Conservation (phyloP, 805 yeast species). For the Wickerhamiella hasegawae region DNA sequence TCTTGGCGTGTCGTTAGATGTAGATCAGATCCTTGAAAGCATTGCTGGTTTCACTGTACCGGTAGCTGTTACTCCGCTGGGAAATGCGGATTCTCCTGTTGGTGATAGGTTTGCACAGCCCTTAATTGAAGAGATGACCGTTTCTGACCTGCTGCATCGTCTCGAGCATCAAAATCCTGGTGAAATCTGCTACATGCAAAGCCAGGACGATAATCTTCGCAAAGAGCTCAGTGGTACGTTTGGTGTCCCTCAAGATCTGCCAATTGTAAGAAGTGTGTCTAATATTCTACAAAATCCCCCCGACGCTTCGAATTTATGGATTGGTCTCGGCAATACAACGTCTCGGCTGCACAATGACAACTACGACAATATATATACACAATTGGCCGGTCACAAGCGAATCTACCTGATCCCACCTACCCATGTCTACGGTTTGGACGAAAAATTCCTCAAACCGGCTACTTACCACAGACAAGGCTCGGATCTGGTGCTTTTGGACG, state of each 20-base stretch:
- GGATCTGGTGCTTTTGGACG: slow-evolving; percentile 11
- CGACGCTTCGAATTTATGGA: slow-evolving; percentile 26
- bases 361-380: slow-evolving; percentile 25
- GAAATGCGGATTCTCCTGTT: slow-evolving; percentile 26
- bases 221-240: slow-evolving; percentile 12
- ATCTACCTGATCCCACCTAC: slow-evolving; percentile 23
- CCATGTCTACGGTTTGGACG: slow-evolving; percentile 18
- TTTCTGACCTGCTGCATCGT: slow-evolving; percentile 13
- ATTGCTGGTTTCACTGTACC: slow-evolving; percentile 3
- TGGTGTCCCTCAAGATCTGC: background rate
- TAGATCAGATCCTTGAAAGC: slow-evolving; percentile 2
- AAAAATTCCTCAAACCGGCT: slow-evolving; percentile 18
- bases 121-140: slow-evolving; percentile 12
- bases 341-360: slow-evolving; percentile 24
- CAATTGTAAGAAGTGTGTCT: slow-evolving; percentile 3
- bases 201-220: slow-evolving; percentile 23
- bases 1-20: background rate
- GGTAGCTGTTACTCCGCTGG: slow-evolving; percentile 22
- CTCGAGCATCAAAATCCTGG: slow-evolving; percentile 7
- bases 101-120: slow-evolving; percentile 22
- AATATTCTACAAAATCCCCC: slow-evolving; percentile 13
- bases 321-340: slow-evolving; percentile 19
- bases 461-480: slow-evolving; percentile 13
- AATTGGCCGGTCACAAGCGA: slow-evolving; percentile 21
- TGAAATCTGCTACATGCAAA: slow-evolving; percentile 22